Conservation (phyloP, 495 filamentous ascomycete species). For the Physcia stellaris region DNA sequence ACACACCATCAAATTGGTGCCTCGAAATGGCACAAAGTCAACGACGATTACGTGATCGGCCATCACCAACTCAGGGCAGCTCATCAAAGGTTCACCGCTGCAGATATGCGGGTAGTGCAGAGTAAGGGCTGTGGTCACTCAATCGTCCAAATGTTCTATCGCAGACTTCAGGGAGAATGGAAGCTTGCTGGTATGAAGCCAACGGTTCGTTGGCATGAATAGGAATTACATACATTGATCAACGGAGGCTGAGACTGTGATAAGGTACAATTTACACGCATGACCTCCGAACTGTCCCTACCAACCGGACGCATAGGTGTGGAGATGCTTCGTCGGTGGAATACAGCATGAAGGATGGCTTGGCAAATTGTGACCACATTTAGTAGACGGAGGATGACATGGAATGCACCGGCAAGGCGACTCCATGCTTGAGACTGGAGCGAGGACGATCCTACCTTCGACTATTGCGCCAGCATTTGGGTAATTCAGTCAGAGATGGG, state of each 20-base stretch:
- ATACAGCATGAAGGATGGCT: too few relatives aligned
- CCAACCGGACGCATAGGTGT: too few relatives aligned
- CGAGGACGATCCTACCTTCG: too few relatives aligned
- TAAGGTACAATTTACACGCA: too few relatives aligned
- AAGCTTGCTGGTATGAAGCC: slow-evolving; percentile 69
- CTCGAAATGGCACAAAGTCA: slow-evolving; percentile 17
- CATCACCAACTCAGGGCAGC: slow-evolving; percentile 19
- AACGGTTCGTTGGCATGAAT: slow-evolving; percentile 58
- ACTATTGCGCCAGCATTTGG: too few relatives aligned
- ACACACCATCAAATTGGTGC: slow-evolving; percentile 25
- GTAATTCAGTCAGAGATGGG: too few relatives aligned
- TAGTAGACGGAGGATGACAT: too few relatives aligned
- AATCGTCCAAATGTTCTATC: slow-evolving; percentile 59
- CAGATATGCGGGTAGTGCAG: slow-evolving; percentile 25
- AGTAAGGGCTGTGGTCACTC: slow-evolving; percentile 48
- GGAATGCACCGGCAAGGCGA: too few relatives aligned
- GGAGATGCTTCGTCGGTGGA: too few relatives aligned
- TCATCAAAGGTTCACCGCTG: slow-evolving; percentile 43
- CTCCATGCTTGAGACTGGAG: too few relatives aligned
- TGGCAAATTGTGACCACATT: too few relatives aligned
- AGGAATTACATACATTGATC: slow-evolving; percentile 45
- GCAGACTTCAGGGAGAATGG: slow-evolving; percentile 63
- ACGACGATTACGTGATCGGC: slow-evolving; percentile 16
- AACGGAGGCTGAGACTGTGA: slow-evolving; percentile 9
- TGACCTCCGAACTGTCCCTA: too few relatives aligned